These are phyloP conservation scores for Flueggea neowawraea DNA, from an alignment of 441 rosid genomes.

Conservation along the genomic window DNA sequence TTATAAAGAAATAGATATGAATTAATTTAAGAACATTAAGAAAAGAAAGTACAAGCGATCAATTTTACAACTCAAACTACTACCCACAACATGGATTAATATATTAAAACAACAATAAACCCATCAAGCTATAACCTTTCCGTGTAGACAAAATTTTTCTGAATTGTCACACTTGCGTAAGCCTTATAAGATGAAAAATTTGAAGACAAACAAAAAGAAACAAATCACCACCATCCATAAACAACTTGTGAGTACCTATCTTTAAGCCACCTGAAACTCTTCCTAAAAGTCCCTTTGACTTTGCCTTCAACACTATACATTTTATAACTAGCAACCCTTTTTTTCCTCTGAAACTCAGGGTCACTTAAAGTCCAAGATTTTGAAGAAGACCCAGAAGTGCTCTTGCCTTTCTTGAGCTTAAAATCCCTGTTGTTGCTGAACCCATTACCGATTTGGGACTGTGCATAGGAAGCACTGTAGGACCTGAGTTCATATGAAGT, in stretches of 20 bases:
- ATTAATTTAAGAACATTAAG: slow-evolving; percentile 3
- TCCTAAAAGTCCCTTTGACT: slow-evolving; percentile 72
- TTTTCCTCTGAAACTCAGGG: slow-evolving; percentile 85
- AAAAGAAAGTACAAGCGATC: slow-evolving; percentile 1
- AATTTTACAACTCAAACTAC: slow-evolving; percentile 8
- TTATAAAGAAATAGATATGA: slow-evolving; percentile 1
- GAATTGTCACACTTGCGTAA: neutral
- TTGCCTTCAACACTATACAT: slow-evolving; percentile 83
- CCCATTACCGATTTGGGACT: slow-evolving; percentile 33
- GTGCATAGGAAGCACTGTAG: slow-evolving; percentile 55
- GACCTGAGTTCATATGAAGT: slow-evolving; percentile 47
- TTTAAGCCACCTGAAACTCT: slow-evolving; percentile 86
- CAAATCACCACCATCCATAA: slow-evolving; percentile 77
- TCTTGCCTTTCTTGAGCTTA: slow-evolving; percentile 51
- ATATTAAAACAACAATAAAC: neutral
- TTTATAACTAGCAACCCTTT: slow-evolving; percentile 86
- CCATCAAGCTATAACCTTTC: slow-evolving; percentile 5
- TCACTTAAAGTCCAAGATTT: slow-evolving; percentile 56
- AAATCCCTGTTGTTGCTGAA: slow-evolving; percentile 20
- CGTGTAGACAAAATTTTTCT: neutral
- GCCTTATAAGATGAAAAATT: neutral
- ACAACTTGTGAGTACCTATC: slow-evolving; percentile 60
- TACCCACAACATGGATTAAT: slow-evolving; percentile 9
- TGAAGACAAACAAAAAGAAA: neutral
- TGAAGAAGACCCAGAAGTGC: slow-evolving; percentile 41